Evolutionary conservation across 2,329 filamentous ascomycete genomes (phyloP).

Genomic region (Talaromyces sp.): DNA sequence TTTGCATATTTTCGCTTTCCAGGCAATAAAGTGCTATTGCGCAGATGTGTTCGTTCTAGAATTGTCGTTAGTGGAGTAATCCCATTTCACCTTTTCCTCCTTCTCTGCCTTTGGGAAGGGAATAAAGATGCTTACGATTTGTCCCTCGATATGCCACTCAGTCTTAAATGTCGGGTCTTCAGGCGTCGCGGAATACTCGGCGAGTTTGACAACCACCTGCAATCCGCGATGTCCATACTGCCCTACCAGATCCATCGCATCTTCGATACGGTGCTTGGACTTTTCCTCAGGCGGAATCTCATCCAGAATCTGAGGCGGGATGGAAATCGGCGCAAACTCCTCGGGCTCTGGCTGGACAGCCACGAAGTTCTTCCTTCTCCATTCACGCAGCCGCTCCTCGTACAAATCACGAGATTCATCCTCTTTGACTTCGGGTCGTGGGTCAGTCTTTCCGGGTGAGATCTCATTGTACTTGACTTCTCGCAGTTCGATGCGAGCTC

Average conservation of each 20-base stretch:
- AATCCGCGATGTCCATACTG: conserved; percentile 43
- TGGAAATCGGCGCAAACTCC: conserved; percentile 26
- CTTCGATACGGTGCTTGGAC: conserved; percentile 22
- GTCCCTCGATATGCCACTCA: conserved; percentile 46
- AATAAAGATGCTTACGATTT: conserved; percentile 22
- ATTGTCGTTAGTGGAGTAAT: neutral
- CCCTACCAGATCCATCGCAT: conserved; percentile 24
- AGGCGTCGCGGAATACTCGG: conserved; percentile 55
- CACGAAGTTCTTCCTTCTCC: conserved; percentile 19
- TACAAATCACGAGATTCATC: conserved; percentile 20
- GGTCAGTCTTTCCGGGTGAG: conserved; percentile 12
- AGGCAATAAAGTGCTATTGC: conserved; percentile 61
- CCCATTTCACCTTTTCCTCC: neutral
- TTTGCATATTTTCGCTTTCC: conserved; percentile 56
- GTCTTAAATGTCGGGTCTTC: conserved; percentile 51
- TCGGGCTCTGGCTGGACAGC: conserved; percentile 24
- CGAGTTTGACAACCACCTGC: conserved; percentile 61
- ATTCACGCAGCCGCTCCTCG: conserved; percentile 19
- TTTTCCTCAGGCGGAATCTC: conserved; percentile 21
- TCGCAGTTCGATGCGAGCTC: conserved; percentile 25
- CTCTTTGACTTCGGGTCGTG: conserved; percentile 9
- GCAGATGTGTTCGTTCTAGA: conserved; percentile 58
- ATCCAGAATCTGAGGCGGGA: conserved; percentile 23
- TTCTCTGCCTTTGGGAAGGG: neutral
- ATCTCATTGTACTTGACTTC: conserved; percentile 23